A percentile compares a stretch with the other conserved stretches of the same genome.
Evolutionary conservation across 2,329 filamentous ascomycete genomes (phyloP).

Genomic region (Ophiocordyceps camponoti-saundersi): DNA sequence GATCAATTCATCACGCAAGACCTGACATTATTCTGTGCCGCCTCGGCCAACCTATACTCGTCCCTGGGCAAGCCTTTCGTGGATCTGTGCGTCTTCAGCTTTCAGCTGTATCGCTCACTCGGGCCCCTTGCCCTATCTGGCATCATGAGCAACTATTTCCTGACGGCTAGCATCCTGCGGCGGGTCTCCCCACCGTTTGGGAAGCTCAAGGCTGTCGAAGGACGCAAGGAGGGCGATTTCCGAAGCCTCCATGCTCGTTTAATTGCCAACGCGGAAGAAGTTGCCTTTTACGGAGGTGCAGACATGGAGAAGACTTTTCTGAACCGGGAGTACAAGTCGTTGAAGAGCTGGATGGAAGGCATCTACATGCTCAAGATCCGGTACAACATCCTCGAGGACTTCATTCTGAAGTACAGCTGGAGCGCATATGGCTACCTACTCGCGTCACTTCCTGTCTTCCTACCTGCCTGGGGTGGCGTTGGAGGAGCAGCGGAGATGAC

Average conservation of each 20-base stretch:
- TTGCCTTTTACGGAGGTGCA: slow-evolving; percentile 92
- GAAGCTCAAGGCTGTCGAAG: slow-evolving; percentile 91
- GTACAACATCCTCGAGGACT: slow-evolving; percentile 98
- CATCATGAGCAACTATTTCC: slow-evolving; percentile 80
- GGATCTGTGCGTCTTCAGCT: slow-evolving; percentile 96
- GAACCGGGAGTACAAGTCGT: slow-evolving; percentile 77
- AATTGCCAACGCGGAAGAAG: slow-evolving; percentile 93
- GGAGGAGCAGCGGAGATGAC: slow-evolving; percentile 55
- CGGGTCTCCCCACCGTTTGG: slow-evolving; percentile 88
- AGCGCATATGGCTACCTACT: slow-evolving; percentile 93
- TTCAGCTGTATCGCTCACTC: slow-evolving; percentile 82
- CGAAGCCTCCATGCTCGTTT: slow-evolving; percentile 76
- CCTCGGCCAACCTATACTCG: slow-evolving; percentile 84
- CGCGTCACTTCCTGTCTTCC: slow-evolving; percentile 81
- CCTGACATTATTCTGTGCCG: slow-evolving; percentile 83
- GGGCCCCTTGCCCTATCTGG: slow-evolving; percentile 77
- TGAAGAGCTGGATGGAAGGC: slow-evolving; percentile 94
- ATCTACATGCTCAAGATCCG: slow-evolving; percentile 96
- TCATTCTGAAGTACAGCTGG: slow-evolving; percentile 97
- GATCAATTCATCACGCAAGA: slow-evolving; percentile 98
- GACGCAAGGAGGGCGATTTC: slow-evolving; percentile 89
- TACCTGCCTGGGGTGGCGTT: slow-evolving; percentile 83
- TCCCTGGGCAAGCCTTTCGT: slow-evolving; percentile 95
- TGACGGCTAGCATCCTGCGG: slow-evolving; percentile 79
- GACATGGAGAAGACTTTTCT: slow-evolving; percentile 90